Percentiles rank a stretch among this genome's conserved stretches.
phyloP scores from a whole-genome alignment of 148 eudicot species.

The Rhododendron griersonianum region DNA sequence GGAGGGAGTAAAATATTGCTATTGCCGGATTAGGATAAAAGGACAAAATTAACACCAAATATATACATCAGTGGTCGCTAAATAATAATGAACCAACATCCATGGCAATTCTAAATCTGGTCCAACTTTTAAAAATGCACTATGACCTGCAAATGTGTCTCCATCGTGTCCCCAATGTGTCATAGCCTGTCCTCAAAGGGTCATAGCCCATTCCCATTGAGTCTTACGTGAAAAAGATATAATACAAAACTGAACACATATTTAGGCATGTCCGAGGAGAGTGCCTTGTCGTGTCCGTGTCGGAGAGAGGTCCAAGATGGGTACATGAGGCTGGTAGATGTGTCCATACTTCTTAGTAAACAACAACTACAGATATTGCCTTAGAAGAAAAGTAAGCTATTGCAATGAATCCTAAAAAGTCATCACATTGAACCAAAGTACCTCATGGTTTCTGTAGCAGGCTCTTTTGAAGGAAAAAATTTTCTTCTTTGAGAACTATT shows the following conservation, averaged over 20 bases:
- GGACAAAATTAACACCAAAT: neutral
- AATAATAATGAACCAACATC: neutral
- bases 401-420: neutral
- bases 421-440: slow-evolving; percentile 1
- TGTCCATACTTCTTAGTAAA: neutral
- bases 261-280: neutral
- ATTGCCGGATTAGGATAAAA: neutral
- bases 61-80: neutral
- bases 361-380: neutral
- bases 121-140: neutral
- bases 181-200: neutral
- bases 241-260: neutral
- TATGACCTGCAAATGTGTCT: neutral
- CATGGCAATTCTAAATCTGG: neutral
- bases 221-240: neutral
- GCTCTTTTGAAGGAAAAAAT: slow-evolving; percentile 28
- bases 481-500: slow-evolving; percentile 35
- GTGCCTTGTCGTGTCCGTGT: neutral
- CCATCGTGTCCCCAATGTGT: neutral
- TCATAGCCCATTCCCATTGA: neutral
- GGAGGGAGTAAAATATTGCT: neutral
- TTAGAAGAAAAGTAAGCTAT: neutral
- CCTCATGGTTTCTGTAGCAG: slow-evolving; percentile 27
- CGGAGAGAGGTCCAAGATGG: neutral
- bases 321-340: neutral